Percentiles rank a stretch among this genome's conserved stretches.
phyloP scores from a whole-genome alignment of 495 filamentous ascomycete genomes.

The Lichina pygmaea region DNA sequence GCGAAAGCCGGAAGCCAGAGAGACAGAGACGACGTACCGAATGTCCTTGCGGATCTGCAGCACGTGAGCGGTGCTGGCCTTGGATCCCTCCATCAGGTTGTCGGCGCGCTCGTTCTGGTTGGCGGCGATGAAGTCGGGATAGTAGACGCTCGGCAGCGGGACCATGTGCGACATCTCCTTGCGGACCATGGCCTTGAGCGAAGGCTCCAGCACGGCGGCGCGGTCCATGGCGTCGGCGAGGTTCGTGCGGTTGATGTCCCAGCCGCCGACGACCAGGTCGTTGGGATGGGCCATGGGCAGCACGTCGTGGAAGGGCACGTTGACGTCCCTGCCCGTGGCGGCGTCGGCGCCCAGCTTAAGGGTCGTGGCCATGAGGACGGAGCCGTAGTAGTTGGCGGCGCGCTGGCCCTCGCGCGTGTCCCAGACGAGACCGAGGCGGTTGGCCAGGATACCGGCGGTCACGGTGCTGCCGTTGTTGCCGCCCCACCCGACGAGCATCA shows the following conservation, averaged over 20 bases:
- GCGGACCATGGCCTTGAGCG: conserved; percentile 62
- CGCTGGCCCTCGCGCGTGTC: conserved; percentile 74
- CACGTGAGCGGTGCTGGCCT: conserved; percentile 64
- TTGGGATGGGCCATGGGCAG: conserved; percentile 96
- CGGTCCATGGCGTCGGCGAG: conserved; percentile 87
- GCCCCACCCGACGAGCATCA: conserved; percentile 96
- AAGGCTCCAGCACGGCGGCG: conserved; percentile 78
- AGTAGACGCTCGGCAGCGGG: conserved; percentile 88
- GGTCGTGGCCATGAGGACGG: conserved; percentile 85
- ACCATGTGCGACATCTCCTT: conserved; percentile 82
- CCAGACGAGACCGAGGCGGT: conserved; percentile 66
- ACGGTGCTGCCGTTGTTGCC: conserved; percentile 97
- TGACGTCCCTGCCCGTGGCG: conserved; percentile 68
- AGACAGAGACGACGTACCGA: conserved; percentile 25
- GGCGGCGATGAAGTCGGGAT: conserved; percentile 95
- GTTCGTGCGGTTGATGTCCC: conserved; percentile 85
- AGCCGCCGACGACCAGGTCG: conserved; percentile 82
- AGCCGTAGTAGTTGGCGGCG: conserved; percentile 90
- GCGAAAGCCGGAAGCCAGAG: not conserved
- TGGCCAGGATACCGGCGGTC: conserved; percentile 91
- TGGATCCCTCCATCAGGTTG: conserved; percentile 61
- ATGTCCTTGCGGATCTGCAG: conserved; percentile 90
- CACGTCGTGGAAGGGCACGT: conserved; percentile 83
- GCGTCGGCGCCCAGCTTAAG: conserved; percentile 82
- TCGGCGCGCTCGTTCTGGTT: conserved; percentile 96